A percentile compares a stretch with the other conserved stretches of the same genome.
These are phyloP conservation scores for Pugionium dolabratum DNA, from an alignment of 345 rosid species.

Conservation along the genomic window DNA sequence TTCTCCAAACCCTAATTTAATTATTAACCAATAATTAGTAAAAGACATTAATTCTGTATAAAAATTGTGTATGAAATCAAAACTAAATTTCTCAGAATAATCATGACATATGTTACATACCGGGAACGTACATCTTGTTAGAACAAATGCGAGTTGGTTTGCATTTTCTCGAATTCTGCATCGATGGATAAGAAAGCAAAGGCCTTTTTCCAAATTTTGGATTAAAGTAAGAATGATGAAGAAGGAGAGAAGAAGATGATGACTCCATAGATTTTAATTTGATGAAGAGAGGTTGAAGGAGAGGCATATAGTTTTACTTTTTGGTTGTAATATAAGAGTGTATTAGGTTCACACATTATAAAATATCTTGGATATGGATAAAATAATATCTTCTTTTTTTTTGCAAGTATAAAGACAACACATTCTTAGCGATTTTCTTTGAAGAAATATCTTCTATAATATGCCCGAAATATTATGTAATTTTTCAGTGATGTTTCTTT, in stretches of 20 bases:
- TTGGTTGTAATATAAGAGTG: slow-evolving; percentile 20
- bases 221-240: slow-evolving; percentile 30
- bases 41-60: neutral
- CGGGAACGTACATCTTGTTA: slow-evolving; percentile 44
- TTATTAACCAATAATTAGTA: neutral
- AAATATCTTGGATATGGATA: slow-evolving; percentile 23
- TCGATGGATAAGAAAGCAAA: slow-evolving; percentile 10
- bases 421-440: too few species aligned
- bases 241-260: slow-evolving; percentile 34
- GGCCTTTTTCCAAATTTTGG: slow-evolving; percentile 21
- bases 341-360: slow-evolving; percentile 29
- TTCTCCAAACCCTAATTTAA: slow-evolving; percentile 64
- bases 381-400: slow-evolving; percentile 4
- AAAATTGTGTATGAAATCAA: neutral
- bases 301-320: slow-evolving; percentile 13
- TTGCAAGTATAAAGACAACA: too few species aligned
- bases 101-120: slow-evolving; percentile 15
- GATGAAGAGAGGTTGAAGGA: slow-evolving; percentile 16
- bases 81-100: neutral
- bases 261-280: slow-evolving; percentile 22
- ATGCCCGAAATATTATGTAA: too few species aligned
- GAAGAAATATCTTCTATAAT: too few species aligned
- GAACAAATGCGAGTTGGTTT: slow-evolving; percentile 31
- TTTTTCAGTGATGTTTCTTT: too few species aligned
- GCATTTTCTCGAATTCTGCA: neutral